Percentiles rank a stretch among this genome's conserved stretches.
These are phyloP conservation scores for Pythium chondricola DNA, from an alignment of 352 stramenopile species.

Conservation along the genomic window DNA sequence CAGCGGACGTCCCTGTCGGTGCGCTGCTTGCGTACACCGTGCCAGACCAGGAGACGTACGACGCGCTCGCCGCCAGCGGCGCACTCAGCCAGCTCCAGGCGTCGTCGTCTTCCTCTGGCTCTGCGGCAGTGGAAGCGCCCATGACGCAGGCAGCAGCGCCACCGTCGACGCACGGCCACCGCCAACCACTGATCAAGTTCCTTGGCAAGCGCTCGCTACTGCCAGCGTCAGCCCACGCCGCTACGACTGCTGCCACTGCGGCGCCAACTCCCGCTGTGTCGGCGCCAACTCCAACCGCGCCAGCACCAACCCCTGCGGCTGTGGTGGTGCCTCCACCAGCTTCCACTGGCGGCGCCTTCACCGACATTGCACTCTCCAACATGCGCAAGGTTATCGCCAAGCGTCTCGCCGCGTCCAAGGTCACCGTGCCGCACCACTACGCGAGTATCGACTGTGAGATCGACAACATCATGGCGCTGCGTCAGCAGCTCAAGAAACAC, in stretches of 20 bases:
- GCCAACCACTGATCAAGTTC: constrained; percentile 79
- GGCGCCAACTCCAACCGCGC: not conserved
- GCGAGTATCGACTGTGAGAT: constrained; percentile 95
- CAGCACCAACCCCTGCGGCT: constrained; percentile 1
- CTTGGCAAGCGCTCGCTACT: constrained; percentile 77
- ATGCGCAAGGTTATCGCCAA: constrained; percentile 99
- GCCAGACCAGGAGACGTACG: constrained; percentile 82
- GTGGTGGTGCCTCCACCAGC: not conserved
- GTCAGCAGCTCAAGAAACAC: constrained; percentile 89
- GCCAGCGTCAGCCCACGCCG: not conserved
- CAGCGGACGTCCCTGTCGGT: constrained; percentile 87
- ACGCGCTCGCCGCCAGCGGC: constrained; percentile 50
- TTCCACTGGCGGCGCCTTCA: constrained; percentile 39
- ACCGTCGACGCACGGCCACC: constrained; percentile 17
- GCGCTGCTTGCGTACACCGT: constrained; percentile 93
- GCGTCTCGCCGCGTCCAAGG: constrained; percentile 96
- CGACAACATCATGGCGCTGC: constrained; percentile 85
- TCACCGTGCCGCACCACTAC: constrained; percentile 96
- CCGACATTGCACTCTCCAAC: constrained; percentile 87
- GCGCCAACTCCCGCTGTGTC: constrained; percentile 10
- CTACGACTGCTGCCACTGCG: constrained; percentile 5
- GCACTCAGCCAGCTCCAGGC: constrained; percentile 39
- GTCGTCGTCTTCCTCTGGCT: not conserved
- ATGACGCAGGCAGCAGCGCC: constrained; percentile 1
- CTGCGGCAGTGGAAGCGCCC: constrained; percentile 1